These are phyloP conservation scores for Helotiales sp. DNA, from an alignment of 2,329 filamentous ascomycete species.

Conservation along the genomic window DNA sequence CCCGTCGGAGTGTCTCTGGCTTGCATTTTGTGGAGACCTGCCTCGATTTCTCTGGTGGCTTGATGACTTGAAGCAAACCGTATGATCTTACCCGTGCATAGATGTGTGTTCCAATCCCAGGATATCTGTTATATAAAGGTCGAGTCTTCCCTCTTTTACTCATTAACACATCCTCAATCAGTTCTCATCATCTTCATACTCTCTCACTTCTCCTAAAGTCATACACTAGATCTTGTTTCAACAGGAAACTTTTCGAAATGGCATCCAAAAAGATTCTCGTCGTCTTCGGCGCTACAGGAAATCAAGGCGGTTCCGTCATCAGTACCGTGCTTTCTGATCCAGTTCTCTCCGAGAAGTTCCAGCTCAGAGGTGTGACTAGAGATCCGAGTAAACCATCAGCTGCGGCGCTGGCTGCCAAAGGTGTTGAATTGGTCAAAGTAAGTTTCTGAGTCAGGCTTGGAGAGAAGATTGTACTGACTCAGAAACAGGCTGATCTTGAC, in stretches of 20 bases:
- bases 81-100: no score
- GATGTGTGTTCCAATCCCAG: no score
- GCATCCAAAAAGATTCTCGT: conserved; percentile 37
- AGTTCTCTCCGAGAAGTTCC: conserved; percentile 39
- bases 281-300: conserved; percentile 49
- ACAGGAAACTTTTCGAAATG: not conserved
- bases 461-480: not conserved
- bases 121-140: not conserved
- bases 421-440: conserved; percentile 43
- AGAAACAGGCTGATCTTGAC: conserved; percentile 39
- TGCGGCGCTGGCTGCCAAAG: conserved; percentile 39
- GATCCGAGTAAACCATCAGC: conserved; percentile 44
- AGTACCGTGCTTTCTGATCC: conserved; percentile 44
- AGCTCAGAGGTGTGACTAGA: conserved; percentile 48
- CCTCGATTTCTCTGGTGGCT: not conserved
- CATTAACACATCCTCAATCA: not conserved
- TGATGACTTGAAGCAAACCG: not conserved
- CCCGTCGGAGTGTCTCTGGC: not conserved
- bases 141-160: not conserved
- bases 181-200: not conserved
- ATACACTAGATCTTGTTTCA: not conserved
- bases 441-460: not conserved
- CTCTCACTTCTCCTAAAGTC: not conserved
- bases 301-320: conserved; percentile 50
- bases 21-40: not conserved